Evolutionary conservation across 2,329 filamentous ascomycete species (phyloP).

Genomic region (Zymoseptoria passerinii): DNA sequence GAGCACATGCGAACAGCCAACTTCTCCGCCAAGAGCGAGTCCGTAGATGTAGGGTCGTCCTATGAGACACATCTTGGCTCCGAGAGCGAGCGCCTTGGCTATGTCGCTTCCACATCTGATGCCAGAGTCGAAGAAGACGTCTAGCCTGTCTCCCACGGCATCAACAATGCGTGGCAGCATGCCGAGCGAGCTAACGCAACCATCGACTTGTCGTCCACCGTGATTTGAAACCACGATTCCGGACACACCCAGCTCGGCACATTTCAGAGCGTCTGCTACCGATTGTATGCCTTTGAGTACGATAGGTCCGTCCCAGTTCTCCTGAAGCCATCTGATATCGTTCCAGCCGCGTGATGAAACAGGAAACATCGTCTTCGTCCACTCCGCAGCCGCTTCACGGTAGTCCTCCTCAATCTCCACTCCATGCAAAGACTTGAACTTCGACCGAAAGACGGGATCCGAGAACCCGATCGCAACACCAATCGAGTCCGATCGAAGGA

Average conservation of each 20-base stretch:
- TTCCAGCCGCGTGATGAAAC: constrained; percentile 44
- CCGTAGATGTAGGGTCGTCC: constrained; percentile 53
- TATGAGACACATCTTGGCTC: constrained; percentile 51
- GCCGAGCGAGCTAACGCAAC: constrained; percentile 42
- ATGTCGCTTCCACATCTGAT: constrained; percentile 44
- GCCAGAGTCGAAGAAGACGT: constrained; percentile 46
- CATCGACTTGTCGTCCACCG: constrained; percentile 45
- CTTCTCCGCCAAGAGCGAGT: constrained; percentile 46
- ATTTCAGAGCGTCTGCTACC: constrained; percentile 41
- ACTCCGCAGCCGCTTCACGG: constrained; percentile 44
- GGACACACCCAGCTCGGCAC: constrained; percentile 38
- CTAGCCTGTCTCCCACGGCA: constrained; percentile 43
- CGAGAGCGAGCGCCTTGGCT: constrained; percentile 45
- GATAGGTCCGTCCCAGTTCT: constrained; percentile 56
- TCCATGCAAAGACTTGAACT: constrained; percentile 43
- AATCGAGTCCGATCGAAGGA: constrained; percentile 25
- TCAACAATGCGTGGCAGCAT: constrained; percentile 53
- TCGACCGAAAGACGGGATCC: constrained; percentile 56
- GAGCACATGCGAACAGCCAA: constrained; percentile 41
- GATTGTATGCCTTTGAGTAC: constrained; percentile 53
- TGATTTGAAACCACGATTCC: constrained; percentile 48
- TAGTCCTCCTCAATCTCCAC: constrained; percentile 36
- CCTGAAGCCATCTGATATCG: constrained; percentile 49
- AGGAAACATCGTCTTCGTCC: constrained; percentile 45
- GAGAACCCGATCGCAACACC: constrained; percentile 56